phyloP scores from a whole-genome alignment of 495 filamentous ascomycete genomes.

The Trichoderma reesei region DNA sequence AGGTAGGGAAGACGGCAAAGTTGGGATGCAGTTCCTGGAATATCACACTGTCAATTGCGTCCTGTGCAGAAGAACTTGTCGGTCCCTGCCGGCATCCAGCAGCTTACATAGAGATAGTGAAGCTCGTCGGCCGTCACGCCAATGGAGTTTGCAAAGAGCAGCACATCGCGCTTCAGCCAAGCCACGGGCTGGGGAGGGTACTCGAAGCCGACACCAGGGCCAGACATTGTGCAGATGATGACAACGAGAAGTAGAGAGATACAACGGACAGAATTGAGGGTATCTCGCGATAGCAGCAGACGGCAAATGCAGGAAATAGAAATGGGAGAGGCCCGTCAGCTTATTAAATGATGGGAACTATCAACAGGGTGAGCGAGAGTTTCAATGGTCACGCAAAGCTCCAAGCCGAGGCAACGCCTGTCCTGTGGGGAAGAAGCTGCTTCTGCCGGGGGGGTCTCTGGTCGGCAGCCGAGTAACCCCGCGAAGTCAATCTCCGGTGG shows the following conservation, averaged over 20 bases:
- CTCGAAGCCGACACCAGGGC: constrained; percentile 61
- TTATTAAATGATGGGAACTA: not conserved
- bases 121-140: constrained; percentile 76
- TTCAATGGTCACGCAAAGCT: not conserved
- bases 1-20: constrained; percentile 81
- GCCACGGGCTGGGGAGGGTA: constrained; percentile 61
- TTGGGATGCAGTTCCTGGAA: constrained; percentile 68
- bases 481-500: not conserved
- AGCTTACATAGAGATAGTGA: constrained; percentile 72
- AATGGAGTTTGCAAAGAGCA: constrained; percentile 83
- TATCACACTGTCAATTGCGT: not conserved
- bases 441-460: not conserved
- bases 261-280: too few relatives aligned
- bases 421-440: constrained; percentile 1
- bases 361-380: not conserved
- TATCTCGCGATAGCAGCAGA: too few relatives aligned
- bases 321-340: not conserved
- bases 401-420: not conserved
- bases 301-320: not conserved
- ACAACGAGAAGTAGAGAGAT: not conserved
- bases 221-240: not conserved
- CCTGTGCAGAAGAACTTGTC: not conserved
- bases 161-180: constrained; percentile 78
- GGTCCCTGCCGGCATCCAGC: too few relatives aligned
- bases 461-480: constrained; percentile 6